Conservation (phyloP, 2,329 filamentous ascomycete genomes). For the Diaporthe aspalathi region DNA sequence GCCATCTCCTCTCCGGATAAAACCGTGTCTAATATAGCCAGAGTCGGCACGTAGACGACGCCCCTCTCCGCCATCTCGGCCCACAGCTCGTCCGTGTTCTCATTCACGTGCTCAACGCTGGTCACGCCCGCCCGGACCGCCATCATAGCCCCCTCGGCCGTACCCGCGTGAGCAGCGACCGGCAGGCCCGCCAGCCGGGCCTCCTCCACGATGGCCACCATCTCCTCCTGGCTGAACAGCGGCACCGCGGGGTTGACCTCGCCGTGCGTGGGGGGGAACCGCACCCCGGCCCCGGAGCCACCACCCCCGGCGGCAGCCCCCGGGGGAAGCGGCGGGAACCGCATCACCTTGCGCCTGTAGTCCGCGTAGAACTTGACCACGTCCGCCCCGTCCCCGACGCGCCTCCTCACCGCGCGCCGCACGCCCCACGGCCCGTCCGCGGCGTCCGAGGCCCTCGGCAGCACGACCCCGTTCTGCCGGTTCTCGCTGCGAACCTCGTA, state of each 20-base stretch:
- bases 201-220: slow-evolving; percentile 61
- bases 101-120: slow-evolving; percentile 59
- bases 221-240: slow-evolving; percentile 61
- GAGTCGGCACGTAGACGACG: slow-evolving; percentile 64
- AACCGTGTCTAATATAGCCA: slow-evolving; percentile 55
- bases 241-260: slow-evolving; percentile 54
- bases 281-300: slow-evolving; percentile 39
- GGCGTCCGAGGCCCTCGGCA: slow-evolving; percentile 54
- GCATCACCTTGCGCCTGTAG: slow-evolving; percentile 57
- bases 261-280: slow-evolving; percentile 51
- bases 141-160: slow-evolving; percentile 56
- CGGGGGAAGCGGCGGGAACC: slow-evolving; percentile 52
- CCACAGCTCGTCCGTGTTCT: slow-evolving; percentile 54
- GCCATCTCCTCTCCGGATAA: slow-evolving; percentile 41
- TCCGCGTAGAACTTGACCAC: slow-evolving; percentile 64
- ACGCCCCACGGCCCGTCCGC: slow-evolving; percentile 61
- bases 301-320: slow-evolving; percentile 44
- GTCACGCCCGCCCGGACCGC: slow-evolving; percentile 60
- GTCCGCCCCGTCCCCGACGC: slow-evolving; percentile 61
- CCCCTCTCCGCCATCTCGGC: slow-evolving; percentile 56
- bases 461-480: slow-evolving; percentile 46
- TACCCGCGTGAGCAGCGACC: slow-evolving; percentile 57
- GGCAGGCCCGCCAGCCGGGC: slow-evolving; percentile 54
- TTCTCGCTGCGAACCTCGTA: slow-evolving; percentile 64
- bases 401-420: slow-evolving; percentile 57